Percentiles rank a stretch among this genome's conserved stretches.
Evolutionary conservation across 2,329 filamentous ascomycete genomes (phyloP).

Genomic region (Parascedosporium putredinis): DNA sequence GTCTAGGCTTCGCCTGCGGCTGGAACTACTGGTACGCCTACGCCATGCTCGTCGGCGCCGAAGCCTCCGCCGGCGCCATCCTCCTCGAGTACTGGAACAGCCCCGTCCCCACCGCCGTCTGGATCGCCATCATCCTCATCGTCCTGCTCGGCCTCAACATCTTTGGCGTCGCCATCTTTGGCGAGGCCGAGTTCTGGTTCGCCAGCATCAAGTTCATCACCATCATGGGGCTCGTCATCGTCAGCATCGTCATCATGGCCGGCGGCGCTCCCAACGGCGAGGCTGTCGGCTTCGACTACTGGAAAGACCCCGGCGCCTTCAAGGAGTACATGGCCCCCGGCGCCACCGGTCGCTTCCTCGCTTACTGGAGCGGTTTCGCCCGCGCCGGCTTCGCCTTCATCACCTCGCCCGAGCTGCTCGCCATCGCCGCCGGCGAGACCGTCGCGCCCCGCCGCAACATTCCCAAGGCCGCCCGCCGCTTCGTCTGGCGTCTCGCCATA

Average conservation of each 20-base stretch:
- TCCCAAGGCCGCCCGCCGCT: constrained; percentile 52
- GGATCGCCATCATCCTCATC: constrained; percentile 47
- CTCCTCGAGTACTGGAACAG: constrained; percentile 51
- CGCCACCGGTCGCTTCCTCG: constrained; percentile 42
- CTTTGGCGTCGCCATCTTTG: constrained; percentile 45
- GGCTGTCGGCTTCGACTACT: constrained; percentile 30
- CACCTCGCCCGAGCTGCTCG: constrained; percentile 51
- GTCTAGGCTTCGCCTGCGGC: constrained; percentile 44
- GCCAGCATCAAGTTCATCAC: constrained; percentile 50
- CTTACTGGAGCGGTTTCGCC: constrained; percentile 46
- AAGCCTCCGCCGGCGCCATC: constrained; percentile 46
- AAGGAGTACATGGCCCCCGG: constrained; percentile 35
- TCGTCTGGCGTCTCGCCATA: constrained; percentile 50
- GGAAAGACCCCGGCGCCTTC: constrained; percentile 31
- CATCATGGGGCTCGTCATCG: constrained; percentile 46
- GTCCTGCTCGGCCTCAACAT: constrained; percentile 46
- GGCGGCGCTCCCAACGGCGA: constrained; percentile 42
- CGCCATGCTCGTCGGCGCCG: constrained; percentile 45
- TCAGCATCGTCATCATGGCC: constrained; percentile 44
- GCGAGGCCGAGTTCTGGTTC: constrained; percentile 53
- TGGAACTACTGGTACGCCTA: constrained; percentile 57
- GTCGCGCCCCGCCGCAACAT: constrained; percentile 54
- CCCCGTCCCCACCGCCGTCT: constrained; percentile 41
- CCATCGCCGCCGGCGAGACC: constrained; percentile 55
- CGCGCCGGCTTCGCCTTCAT: constrained; percentile 53